Evolutionary conservation across 2,329 filamentous ascomycete species (phyloP), one percentile per base, ranked within the genome.

Genomic region (Stagonosporopsis vannaccii): DNA sequence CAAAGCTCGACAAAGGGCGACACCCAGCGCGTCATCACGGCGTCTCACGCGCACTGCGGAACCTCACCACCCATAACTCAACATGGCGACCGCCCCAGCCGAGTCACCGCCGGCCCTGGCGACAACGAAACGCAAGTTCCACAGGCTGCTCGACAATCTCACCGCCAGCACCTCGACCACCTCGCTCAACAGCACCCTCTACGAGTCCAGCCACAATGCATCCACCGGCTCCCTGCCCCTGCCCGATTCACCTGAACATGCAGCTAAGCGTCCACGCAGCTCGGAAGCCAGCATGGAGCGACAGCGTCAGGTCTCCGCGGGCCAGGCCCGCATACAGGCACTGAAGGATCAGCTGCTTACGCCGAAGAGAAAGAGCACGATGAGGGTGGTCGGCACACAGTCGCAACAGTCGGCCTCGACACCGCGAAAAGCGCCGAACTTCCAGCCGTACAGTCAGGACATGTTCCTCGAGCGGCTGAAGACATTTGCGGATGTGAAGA

Each of bases 401-500:
- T 67, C 75, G 2, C 48, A 60, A 22, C 51, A 60, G 20, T 60
- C 55, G n/a, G 53, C 65, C 2, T 49, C 63, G 0, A 68, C 69
- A 5, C 70, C 72, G 7, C 71, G 73, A 8, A 76, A 75, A 43
- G 63, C 73, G 19, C 87, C 90, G 1, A 91, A 89, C 67, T 98
- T 95, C 78, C 90, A 90, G 50, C 94, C 95, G 0, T 90, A 88
- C 79, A 93, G 95, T 73, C 90, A 95, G 49, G 86, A 87, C 35
- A 87, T 91, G 64, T 92, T 98, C 59, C 82, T 98, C 11, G 86
- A 85, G 66, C 82, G 95, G 22, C 81, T 99, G 25, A 89, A 89
- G 58, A 96, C 92, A 0, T 99, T 96, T 72, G 90, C 94, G 70
- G 92, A 94, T 64, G 87, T 98, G 43, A 95, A 92, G 50, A 86